These are phyloP conservation scores for Verticillium zaregamsianum DNA, from an alignment of 2,329 filamentous ascomycete species.

Conservation along the genomic window DNA sequence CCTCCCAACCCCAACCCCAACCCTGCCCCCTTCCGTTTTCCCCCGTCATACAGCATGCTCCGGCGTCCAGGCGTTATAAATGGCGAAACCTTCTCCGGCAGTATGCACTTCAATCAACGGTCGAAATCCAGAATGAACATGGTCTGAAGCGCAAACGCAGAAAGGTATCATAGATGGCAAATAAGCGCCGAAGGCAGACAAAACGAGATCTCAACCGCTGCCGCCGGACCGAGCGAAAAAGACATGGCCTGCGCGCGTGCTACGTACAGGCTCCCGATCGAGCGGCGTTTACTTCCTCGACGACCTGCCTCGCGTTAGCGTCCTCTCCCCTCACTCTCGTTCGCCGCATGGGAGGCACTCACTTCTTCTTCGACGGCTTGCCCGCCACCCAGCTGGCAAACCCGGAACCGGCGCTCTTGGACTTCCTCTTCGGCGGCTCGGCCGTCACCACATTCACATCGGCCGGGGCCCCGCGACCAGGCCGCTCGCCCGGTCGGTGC, in stretches of 20 bases:
- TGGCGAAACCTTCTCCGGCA: neutral
- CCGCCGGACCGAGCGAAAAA: neutral
- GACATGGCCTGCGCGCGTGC: neutral
- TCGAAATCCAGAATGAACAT: neutral
- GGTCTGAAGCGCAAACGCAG: constrained; percentile 2
- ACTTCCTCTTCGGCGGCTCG: constrained; percentile 20
- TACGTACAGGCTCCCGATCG: neutral
- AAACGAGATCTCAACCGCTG: neutral
- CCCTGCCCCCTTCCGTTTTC: neutral
- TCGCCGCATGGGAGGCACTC: constrained; percentile 7
- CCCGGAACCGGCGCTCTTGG: constrained; percentile 17
- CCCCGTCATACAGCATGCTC: constrained; percentile 12
- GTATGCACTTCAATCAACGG: neutral
- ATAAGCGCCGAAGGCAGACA: neutral
- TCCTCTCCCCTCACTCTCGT: neutral
- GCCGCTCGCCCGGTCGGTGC: neutral
- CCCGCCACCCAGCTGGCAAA: constrained; percentile 29
- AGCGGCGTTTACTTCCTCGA: neutral
- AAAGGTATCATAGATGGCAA: constrained; percentile 21
- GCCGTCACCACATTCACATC: neutral
- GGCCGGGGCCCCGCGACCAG: neutral
- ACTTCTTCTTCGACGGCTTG: constrained; percentile 28
- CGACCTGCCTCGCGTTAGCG: neutral
- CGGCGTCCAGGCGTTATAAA: constrained; percentile 13
- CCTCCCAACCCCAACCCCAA: neutral